Percentiles rank a stretch among this genome's conserved stretches.
Evolutionary conservation across 352 stramenopile genomes (phyloP).

Genomic region (Phytophthora foliorum): DNA sequence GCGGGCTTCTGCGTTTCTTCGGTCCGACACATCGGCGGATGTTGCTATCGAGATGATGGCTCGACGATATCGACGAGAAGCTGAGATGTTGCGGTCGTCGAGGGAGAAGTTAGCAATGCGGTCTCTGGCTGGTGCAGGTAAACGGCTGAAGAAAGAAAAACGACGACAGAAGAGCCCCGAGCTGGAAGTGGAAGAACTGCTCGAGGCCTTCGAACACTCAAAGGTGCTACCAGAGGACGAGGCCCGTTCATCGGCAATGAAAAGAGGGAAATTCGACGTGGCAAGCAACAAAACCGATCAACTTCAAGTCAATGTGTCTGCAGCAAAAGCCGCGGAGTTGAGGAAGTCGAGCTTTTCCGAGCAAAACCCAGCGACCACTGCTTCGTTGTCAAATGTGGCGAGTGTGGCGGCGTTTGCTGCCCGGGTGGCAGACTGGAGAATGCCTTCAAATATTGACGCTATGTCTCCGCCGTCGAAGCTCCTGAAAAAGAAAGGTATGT

Average conservation of each 20-base stretch:
- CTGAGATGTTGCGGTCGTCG: constrained; percentile 41
- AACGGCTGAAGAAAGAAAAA: constrained; percentile 18
- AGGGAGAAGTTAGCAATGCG: constrained; percentile 16
- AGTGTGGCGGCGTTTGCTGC: constrained; percentile 34
- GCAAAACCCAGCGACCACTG: not conserved
- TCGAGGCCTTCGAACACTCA: not conserved
- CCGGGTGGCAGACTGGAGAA: constrained; percentile 28
- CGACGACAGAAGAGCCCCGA: constrained; percentile 16
- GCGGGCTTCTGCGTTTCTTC: constrained; percentile 46
- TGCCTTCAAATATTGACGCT: constrained; percentile 8
- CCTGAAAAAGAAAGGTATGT: not conserved
- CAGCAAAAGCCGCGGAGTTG: constrained; percentile 27
- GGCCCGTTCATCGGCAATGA: not conserved
- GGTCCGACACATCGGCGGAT: constrained; percentile 28
- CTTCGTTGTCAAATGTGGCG: constrained; percentile 7
- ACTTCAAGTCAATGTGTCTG: not conserved
- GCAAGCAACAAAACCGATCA: not conserved
- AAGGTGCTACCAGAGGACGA: constrained; percentile 10
- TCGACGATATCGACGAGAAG: constrained; percentile 41
- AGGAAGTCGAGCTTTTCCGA: constrained; percentile 16
- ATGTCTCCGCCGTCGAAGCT: not conserved
- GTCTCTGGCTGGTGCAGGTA: constrained; percentile 8
- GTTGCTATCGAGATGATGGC: constrained; percentile 48
- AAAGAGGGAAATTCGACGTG: not conserved
- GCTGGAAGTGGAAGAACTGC: constrained; percentile 21